Conservation (phyloP, 202 grass and related monocot species). For the Musa balbisiana region DNA sequence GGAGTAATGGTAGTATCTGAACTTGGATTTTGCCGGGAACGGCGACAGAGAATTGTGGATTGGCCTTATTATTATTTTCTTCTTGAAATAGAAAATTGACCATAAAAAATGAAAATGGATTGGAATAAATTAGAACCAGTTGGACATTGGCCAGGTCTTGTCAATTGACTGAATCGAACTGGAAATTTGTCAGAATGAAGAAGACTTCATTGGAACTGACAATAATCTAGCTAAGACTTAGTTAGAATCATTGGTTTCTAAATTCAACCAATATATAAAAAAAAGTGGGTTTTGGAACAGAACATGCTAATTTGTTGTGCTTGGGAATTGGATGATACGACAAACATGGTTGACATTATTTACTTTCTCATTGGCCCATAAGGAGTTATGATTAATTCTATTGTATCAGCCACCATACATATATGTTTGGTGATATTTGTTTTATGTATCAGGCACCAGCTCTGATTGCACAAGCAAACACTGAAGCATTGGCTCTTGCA, state of each 20-base stretch:
- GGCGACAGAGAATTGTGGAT: background rate
- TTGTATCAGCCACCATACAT: too few species aligned
- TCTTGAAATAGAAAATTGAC: background rate
- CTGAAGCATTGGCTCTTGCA: conserved; percentile 68
- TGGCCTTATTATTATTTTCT: background rate
- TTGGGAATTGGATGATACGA: too few species aligned
- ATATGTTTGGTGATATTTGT: background rate
- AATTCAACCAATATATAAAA: too few species aligned
- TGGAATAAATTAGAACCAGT: background rate
- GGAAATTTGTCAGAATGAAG: background rate
- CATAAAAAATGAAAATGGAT: background rate
- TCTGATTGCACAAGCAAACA: conserved; percentile 76
- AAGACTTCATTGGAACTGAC: too few species aligned
- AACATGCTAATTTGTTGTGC: too few species aligned
- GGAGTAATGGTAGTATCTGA: too few species aligned
- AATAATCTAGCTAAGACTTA: background rate
- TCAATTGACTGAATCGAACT: background rate
- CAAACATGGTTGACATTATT: too few species aligned
- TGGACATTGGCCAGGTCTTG: background rate
- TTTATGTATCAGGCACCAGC: conserved; percentile 47
- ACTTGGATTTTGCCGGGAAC: too few species aligned
- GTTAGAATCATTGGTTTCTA: too few species aligned
- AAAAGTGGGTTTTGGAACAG: too few species aligned
- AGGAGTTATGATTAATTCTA: too few species aligned
- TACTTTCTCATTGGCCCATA: too few species aligned